Percentiles rank a stretch among this genome's conserved stretches.
Conservation (phyloP, 1,284 basidiomycete genomes). For the Neotropicomus parvogracilis region DNA sequence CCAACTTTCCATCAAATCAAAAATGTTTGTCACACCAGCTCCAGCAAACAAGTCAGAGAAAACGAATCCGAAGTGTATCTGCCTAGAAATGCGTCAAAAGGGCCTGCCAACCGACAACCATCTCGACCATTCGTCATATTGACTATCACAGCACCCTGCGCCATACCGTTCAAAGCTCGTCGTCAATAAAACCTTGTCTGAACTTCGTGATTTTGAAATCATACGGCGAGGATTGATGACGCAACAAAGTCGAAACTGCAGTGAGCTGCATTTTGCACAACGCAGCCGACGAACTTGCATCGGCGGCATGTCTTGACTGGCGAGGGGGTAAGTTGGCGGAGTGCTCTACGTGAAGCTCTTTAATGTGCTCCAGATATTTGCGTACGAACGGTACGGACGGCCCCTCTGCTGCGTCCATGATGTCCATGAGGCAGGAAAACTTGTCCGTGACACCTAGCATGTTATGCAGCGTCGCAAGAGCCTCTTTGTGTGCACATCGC, state of each 20-base stretch:
- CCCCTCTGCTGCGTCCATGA: slow-evolving; percentile 50
- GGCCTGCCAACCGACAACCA: background rate
- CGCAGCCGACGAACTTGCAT: slow-evolving; percentile 42
- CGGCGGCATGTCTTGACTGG: slow-evolving; percentile 38
- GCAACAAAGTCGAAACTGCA: slow-evolving; percentile 52
- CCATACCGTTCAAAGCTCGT: slow-evolving; percentile 41
- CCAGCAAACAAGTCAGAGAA: too few species aligned
- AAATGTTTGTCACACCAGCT: too few species aligned
- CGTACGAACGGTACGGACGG: slow-evolving; percentile 65
- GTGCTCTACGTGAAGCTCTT: slow-evolving; percentile 52
- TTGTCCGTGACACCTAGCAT: slow-evolving; percentile 57
- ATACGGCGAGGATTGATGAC: slow-evolving; percentile 55
- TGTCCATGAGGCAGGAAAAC: slow-evolving; percentile 53
- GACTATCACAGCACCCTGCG: too few species aligned
- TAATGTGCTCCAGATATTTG: slow-evolving; percentile 59
- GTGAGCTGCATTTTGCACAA: slow-evolving; percentile 52
- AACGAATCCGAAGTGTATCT: too few species aligned
- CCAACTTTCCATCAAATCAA: too few species aligned
- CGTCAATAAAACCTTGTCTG: slow-evolving; percentile 47
- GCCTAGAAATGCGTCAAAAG: too few species aligned
- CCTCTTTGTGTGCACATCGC: slow-evolving; percentile 50
- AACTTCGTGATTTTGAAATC: slow-evolving; percentile 44
- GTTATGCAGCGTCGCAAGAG: slow-evolving; percentile 49
- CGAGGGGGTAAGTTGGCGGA: slow-evolving; percentile 22
- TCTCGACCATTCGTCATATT: too few species aligned